Conservation (phyloP, 2,329 filamentous ascomycete genomes). For the Pseudopithomyces maydicus region DNA sequence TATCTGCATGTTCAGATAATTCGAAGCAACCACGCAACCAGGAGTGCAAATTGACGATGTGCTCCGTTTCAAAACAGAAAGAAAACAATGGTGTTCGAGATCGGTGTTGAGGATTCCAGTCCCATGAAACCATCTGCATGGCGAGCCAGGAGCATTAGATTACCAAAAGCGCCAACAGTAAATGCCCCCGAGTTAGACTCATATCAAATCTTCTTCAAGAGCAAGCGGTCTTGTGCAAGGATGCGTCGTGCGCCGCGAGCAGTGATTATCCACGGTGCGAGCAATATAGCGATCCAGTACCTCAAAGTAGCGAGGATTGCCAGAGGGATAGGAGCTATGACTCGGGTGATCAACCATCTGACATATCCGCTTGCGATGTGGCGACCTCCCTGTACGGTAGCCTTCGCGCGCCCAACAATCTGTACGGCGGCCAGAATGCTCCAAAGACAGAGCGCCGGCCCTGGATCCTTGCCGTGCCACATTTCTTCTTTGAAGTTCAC, state of each 20-base stretch:
- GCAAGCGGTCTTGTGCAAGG: not conserved
- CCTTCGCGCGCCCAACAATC: not conserved
- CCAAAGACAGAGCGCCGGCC: slow-evolving; percentile 12
- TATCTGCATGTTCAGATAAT: too few species aligned
- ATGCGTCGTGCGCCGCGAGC: not conserved
- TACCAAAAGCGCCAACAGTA: not conserved
- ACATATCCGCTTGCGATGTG: not conserved
- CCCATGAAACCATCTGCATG: not conserved
- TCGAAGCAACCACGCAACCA: too few species aligned
- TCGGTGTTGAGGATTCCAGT: not conserved
- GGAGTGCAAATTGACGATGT: not conserved
- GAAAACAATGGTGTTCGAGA: too few species aligned
- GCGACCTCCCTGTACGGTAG: not conserved
- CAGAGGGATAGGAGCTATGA: not conserved
- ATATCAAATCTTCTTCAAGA: not conserved
- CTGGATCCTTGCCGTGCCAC: slow-evolving; percentile 8
- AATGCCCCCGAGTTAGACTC: not conserved
- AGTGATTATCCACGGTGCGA: not conserved
- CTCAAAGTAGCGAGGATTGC: not conserved
- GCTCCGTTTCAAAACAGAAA: not conserved
- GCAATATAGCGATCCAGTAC: not conserved
- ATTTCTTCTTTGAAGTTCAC: slow-evolving; percentile 12
- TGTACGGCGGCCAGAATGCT: not conserved
- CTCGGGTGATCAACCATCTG: not conserved
- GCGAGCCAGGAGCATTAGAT: not conserved